phyloP scores from a whole-genome alignment of 1,284 basidiomycete species.

The Moesziomyces sp. region DNA sequence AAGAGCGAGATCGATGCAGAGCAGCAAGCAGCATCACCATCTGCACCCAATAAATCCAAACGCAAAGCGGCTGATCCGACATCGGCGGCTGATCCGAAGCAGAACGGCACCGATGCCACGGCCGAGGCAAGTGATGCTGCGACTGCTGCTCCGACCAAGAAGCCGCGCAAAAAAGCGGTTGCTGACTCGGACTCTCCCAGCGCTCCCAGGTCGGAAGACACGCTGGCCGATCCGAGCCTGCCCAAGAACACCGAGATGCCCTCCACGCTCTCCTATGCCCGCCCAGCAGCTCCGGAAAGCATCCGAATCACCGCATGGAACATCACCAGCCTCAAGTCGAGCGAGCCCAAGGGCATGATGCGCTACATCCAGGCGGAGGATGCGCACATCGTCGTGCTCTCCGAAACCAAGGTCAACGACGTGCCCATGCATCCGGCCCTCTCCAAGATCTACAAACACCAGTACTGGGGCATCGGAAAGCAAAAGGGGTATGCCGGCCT shows the following conservation, averaged over 20 bases:
- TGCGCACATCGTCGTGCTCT: conserved; percentile 62
- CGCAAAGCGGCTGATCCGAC: conserved; percentile 21
- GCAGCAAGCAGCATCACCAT: conserved; percentile 2
- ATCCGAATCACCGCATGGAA: conserved; percentile 62
- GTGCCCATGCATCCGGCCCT: conserved; percentile 55
- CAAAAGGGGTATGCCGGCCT: conserved; percentile 75
- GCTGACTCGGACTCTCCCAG: conserved; percentile 34
- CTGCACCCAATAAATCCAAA: conserved; percentile 15
- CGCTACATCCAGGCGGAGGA: conserved; percentile 64
- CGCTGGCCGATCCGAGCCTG: conserved; percentile 33
- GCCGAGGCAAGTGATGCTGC: background rate
- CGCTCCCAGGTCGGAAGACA: conserved; percentile 32
- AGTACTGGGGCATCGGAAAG: conserved; percentile 65
- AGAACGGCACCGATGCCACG: conserved; percentile 1
- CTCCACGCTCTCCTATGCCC: conserved; percentile 15
- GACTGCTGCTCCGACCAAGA: conserved; percentile 14
- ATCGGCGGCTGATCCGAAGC: conserved; percentile 3
- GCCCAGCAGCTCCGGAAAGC: conserved; percentile 24
- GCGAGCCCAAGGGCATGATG: conserved; percentile 61
- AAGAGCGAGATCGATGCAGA: background rate
- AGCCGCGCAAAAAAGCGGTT: conserved; percentile 35
- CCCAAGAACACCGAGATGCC: conserved; percentile 48
- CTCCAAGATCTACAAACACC: conserved; percentile 56
- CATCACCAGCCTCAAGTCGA: conserved; percentile 60
- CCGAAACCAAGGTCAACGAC: conserved; percentile 64